These are phyloP conservation scores for Neurospora discreta DNA, from an alignment of 495 filamentous ascomycete genomes.

Conservation along the genomic window DNA sequence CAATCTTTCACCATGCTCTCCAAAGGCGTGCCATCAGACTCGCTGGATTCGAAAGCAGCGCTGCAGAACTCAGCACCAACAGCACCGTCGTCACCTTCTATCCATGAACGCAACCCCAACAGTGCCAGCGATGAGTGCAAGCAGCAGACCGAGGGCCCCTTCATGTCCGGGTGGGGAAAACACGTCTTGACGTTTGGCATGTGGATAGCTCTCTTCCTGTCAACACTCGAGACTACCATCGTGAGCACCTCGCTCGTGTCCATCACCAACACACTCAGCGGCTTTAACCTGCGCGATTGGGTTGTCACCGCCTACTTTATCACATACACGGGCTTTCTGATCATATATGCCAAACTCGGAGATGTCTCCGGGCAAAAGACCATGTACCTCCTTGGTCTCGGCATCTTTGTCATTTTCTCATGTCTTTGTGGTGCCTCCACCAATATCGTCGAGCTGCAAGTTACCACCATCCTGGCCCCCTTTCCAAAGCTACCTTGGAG, in stretches of 20 bases:
- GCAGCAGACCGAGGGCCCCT: neutral
- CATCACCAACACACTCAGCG: conserved; percentile 41
- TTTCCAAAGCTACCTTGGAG: neutral
- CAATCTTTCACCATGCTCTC: neutral
- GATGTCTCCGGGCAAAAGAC: conserved; percentile 43
- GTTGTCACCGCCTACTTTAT: conserved; percentile 46
- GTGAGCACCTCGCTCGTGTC: conserved; percentile 47
- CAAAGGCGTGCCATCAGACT: neutral
- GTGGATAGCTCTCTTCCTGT: conserved; percentile 5
- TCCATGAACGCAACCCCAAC: neutral
- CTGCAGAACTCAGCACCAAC: neutral
- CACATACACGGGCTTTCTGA: conserved; percentile 45
- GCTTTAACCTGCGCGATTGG: conserved; percentile 41
- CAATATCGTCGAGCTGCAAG: conserved; percentile 38
- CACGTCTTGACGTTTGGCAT: neutral
- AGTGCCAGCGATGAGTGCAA: neutral
- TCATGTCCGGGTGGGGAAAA: neutral
- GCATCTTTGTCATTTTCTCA: conserved; percentile 41
- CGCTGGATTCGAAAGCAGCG: neutral
- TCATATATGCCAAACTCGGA: conserved; percentile 41
- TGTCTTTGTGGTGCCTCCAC: conserved; percentile 38
- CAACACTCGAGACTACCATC: conserved; percentile 45
- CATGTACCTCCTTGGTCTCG: conserved; percentile 29
- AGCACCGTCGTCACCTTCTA: neutral
- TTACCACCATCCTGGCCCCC: neutral